Conservation (phyloP, 495 filamentous ascomycete species). For the Penicillium fimorum region DNA sequence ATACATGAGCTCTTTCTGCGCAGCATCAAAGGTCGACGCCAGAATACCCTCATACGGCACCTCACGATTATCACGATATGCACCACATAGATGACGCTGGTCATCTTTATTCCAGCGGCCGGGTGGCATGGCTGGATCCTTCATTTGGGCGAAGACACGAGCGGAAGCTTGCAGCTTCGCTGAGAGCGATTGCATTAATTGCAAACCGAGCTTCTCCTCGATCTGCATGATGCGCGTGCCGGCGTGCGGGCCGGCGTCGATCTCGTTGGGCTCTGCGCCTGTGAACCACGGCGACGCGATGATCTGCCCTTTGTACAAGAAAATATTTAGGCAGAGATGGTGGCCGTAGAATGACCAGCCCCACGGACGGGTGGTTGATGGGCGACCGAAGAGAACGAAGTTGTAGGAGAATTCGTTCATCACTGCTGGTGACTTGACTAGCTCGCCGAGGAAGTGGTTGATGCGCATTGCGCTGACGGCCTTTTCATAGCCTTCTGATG, state of each 20-base stretch:
- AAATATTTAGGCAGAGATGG: slow-evolving; percentile 68
- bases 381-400: slow-evolving; percentile 60
- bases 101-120: slow-evolving; percentile 75
- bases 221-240: slow-evolving; percentile 63
- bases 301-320: slow-evolving; percentile 59
- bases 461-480: slow-evolving; percentile 68
- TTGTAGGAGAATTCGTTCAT: slow-evolving; percentile 77
- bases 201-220: slow-evolving; percentile 62
- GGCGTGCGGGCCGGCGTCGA: slow-evolving; percentile 59
- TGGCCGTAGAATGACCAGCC: slow-evolving; percentile 76
- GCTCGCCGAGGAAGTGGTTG: slow-evolving; percentile 74
- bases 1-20: slow-evolving; percentile 54
- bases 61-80: slow-evolving; percentile 71
- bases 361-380: slow-evolving; percentile 57
- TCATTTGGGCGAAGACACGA: slow-evolving; percentile 53
- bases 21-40: slow-evolving; percentile 39
- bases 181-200: slow-evolving; percentile 64
- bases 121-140: slow-evolving; percentile 59
- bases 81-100: slow-evolving; percentile 70
- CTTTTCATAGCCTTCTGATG: slow-evolving; percentile 68
- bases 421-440: slow-evolving; percentile 57
- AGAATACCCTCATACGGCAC: slow-evolving; percentile 70
- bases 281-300: slow-evolving; percentile 70
- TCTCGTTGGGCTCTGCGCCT: slow-evolving; percentile 72
- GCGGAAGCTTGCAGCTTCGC: slow-evolving; percentile 49